Conservation (phyloP, 2,329 filamentous ascomycete genomes). For the Pseudopithomyces maydicus region DNA sequence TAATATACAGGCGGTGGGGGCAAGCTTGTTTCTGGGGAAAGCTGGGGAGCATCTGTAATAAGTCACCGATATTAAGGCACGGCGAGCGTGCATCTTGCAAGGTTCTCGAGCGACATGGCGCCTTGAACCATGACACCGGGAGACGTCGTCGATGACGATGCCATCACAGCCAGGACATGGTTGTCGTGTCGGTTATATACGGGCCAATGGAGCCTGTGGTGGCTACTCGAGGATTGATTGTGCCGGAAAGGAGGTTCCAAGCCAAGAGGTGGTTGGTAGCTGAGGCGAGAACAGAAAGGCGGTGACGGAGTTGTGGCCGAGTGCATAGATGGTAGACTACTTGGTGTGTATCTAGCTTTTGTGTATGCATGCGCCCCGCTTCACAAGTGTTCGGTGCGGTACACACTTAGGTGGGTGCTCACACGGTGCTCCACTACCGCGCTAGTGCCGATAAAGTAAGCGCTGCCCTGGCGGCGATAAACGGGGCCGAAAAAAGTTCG, state of each 20-base stretch:
- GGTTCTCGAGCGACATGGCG: not conserved
- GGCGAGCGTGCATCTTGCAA: not conserved
- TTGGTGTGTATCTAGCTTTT: too few species aligned
- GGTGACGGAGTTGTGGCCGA: not conserved
- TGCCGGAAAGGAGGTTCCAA: too few species aligned
- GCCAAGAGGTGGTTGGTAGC: too few species aligned
- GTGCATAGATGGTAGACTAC: too few species aligned
- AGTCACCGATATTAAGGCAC: constrained; percentile 1
- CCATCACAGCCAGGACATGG: too few species aligned
- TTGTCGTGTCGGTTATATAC: too few species aligned
- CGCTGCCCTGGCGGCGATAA: constrained; percentile 11
- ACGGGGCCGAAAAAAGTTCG: constrained; percentile 32
- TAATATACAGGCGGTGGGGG: constrained; percentile 18
- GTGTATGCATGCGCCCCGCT: too few species aligned
- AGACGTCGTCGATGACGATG: too few species aligned
- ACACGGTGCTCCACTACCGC: not conserved
- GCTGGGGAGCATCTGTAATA: constrained; percentile 7
- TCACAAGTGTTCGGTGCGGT: too few species aligned
- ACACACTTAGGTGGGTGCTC: not conserved
- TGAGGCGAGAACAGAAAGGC: not conserved
- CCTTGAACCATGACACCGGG: too few species aligned
- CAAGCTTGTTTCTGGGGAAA: constrained; percentile 19
- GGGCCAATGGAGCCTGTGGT: too few species aligned
- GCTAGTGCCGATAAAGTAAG: constrained; percentile 2
- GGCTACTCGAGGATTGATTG: too few species aligned